These are phyloP conservation scores for Lactarius trivialis DNA, from an alignment of 768 basidiomycete species.

Conservation along the genomic window DNA sequence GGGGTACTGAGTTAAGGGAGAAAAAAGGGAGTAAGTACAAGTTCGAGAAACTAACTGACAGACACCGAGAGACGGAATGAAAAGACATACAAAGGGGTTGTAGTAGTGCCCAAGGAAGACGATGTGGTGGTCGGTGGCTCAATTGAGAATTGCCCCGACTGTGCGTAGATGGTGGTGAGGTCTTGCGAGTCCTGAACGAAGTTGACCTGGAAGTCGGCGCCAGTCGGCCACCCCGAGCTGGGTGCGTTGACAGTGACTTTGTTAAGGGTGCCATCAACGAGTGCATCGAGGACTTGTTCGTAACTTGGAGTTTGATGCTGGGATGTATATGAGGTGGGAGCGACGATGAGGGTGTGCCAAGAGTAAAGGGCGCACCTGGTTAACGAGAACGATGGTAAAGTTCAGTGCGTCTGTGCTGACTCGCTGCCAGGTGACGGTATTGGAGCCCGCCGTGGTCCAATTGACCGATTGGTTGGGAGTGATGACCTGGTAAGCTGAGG, in stretches of 20 bases:
- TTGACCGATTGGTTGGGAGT: constrained; percentile 31
- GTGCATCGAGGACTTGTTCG: constrained; percentile 46
- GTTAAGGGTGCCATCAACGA: constrained; percentile 44
- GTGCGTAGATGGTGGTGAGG: constrained; percentile 55
- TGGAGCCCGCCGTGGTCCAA: constrained; percentile 51
- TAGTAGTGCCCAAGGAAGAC: not conserved
- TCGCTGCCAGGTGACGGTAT: constrained; percentile 51
- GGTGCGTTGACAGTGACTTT: constrained; percentile 44
- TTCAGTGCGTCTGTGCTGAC: constrained; percentile 61
- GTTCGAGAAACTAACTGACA: not conserved
- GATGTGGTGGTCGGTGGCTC: constrained; percentile 23
- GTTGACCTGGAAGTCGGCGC: constrained; percentile 63
- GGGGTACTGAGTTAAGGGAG: not conserved
- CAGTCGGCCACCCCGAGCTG: constrained; percentile 59
- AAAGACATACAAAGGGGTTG: not conserved
- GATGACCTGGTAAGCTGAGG: constrained; percentile 53
- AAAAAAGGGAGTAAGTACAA: not conserved
- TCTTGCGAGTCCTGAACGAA: constrained; percentile 46
- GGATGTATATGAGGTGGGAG: not conserved
- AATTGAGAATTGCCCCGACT: constrained; percentile 60
- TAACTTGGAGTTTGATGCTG: constrained; percentile 30
- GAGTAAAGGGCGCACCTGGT: constrained; percentile 40
- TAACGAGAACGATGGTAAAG: constrained; percentile 65
- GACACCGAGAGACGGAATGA: not conserved
- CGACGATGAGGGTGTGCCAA: not conserved